These are phyloP conservation scores for Puccinia polysora DNA, from an alignment of 1,284 basidiomycete species.

Conservation along the genomic window DNA sequence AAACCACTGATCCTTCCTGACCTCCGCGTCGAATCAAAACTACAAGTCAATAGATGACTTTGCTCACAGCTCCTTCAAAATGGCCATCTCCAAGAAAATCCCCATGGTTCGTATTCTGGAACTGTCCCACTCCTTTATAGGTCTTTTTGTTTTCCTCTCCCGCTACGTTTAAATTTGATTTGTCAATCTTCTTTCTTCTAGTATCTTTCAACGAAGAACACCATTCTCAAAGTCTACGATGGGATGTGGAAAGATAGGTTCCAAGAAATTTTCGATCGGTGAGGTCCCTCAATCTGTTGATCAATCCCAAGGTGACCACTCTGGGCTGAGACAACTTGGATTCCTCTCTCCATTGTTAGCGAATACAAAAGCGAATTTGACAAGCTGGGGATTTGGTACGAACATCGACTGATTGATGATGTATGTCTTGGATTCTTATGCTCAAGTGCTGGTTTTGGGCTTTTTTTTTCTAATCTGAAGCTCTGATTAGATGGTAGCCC, in stretches of 20 bases:
- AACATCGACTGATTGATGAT: slow-evolving; percentile 71
- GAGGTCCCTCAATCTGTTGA: background rate
- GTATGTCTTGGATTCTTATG: slow-evolving; percentile 29
- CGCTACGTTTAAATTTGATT: background rate
- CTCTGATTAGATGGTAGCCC: slow-evolving; percentile 93
- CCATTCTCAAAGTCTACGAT: slow-evolving; percentile 59
- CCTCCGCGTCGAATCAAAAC: background rate
- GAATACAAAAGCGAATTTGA: slow-evolving; percentile 80
- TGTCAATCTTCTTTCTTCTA: background rate
- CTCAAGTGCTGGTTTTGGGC: background rate
- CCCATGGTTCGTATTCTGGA: slow-evolving; percentile 22
- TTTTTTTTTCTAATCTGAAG: slow-evolving; percentile 48
- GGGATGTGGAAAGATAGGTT: slow-evolving; percentile 99
- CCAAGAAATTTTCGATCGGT: slow-evolving; percentile 77
- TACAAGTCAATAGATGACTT: slow-evolving; percentile 41
- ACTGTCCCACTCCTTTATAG: background rate
- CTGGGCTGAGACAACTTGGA: slow-evolving; percentile 44
- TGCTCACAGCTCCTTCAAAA: slow-evolving; percentile 42
- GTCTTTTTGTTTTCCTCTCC: background rate
- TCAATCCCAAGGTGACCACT: background rate
- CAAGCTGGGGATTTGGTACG: slow-evolving; percentile 81
- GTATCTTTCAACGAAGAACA: slow-evolving; percentile 53
- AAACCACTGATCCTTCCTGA: background rate
- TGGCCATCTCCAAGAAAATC: slow-evolving; percentile 41
- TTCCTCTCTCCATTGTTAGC: slow-evolving; percentile 49